Evolutionary conservation across 2,329 filamentous ascomycete species (phyloP), one percentile per base, ranked within the genome.

Genomic region (Trichoderma koningii): DNA sequence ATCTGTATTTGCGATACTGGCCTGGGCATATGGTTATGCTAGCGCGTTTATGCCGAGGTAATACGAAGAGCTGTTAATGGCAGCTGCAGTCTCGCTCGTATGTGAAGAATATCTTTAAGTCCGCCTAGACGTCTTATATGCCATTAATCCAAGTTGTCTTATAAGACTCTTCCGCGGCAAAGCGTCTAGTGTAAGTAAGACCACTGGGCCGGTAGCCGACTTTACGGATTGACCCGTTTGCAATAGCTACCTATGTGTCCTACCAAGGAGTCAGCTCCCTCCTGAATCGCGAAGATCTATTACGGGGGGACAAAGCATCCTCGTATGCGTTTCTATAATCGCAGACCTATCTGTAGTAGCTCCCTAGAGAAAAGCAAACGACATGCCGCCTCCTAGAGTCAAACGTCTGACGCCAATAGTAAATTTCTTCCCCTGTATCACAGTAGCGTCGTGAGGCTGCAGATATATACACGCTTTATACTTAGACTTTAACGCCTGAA

Each of bases 91-190:
- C 44, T 70, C 67, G 7, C 73, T 65, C 5, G 73, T 71, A 65
- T 72, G 73, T 45, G 21, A 67, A 50, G 66, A 75, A 78, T 6
- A 70, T 69, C 28, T 73, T 70, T 5, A 73, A 62, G 7, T 78
- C 77, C 41, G 77, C 79, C 75, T 77, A 79, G 57, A 82, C 71
- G 2, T 72, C 76, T 15, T 74, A 52, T 77, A 75, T 0, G 78
- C 77, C 14, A 72, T 72, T 15, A 82, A 70, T 23, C 79, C 76
- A 14, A 71, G 64, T 3, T 68, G 69, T 2, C 73, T 75, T 3
- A 74, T 72, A 28, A 78, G 23, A 44, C 55, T 10, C 62, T 55
- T 17, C 65, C 62, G 30, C 65, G 62, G 17, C 52, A 30, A 42
- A 66, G 61, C 5, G 63, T 62, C 23, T 34, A 57, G 26, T 55